Percentiles rank a stretch among this genome's conserved stretches.
Conservation (phyloP, 306 rosid species). For the Rosa rugosa region DNA sequence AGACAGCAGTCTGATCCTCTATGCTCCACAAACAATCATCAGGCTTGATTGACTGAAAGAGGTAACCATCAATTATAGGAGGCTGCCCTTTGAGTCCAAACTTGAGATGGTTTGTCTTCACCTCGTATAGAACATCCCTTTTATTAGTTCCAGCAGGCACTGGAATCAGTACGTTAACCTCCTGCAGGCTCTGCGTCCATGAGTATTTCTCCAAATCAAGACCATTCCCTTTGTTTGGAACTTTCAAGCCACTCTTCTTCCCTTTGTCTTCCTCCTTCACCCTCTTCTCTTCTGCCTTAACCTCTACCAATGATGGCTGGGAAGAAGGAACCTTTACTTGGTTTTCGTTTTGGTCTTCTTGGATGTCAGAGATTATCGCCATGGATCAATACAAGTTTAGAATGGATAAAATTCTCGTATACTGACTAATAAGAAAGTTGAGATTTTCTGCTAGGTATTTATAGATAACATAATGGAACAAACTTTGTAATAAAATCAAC, state of each 20-base stretch:
- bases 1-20: constrained; percentile 54
- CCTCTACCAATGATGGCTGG: too few species aligned
- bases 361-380: too few species aligned
- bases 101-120: constrained; percentile 28
- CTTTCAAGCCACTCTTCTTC: constrained; percentile 36
- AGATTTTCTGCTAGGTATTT: too few species aligned
- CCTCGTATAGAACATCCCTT: constrained; percentile 37
- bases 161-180: constrained; percentile 50
- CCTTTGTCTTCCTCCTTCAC: background rate
- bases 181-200: constrained; percentile 71
- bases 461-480: too few species aligned
- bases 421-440: too few species aligned
- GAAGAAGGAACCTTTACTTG: too few species aligned
- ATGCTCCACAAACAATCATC: constrained; percentile 70
- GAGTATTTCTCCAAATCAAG: constrained; percentile 62
- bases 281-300: background rate
- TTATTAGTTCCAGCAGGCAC: constrained; percentile 47
- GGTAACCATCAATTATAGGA: constrained; percentile 64
- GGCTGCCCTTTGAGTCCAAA: constrained; percentile 72
- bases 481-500: too few species aligned
- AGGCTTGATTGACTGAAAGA: constrained; percentile 48
- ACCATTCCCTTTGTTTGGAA: constrained; percentile 37
- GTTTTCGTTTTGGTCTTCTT: too few species aligned
- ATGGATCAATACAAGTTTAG: too few species aligned
- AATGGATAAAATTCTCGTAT: too few species aligned